Percentiles rank a stretch among this genome's conserved stretches.
Conservation (phyloP, 1,139 yeast species). For the Zygosaccharomyces sapae region DNA sequence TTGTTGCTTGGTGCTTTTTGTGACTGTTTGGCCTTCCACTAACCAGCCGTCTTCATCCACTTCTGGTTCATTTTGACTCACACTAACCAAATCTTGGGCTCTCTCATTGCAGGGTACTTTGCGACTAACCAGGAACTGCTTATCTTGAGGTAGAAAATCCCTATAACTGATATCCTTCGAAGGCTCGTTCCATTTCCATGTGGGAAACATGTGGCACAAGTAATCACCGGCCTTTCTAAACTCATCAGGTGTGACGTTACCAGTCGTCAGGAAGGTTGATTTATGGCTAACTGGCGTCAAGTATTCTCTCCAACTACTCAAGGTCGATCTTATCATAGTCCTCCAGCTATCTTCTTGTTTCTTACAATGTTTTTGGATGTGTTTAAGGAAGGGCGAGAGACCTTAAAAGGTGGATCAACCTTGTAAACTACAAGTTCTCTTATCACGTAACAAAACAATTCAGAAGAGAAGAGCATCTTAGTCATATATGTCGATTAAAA, state of each 20-base stretch:
- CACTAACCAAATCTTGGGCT: constrained; percentile 52
- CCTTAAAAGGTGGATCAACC: neutral
- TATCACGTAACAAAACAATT: neutral
- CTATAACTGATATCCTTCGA: constrained; percentile 43
- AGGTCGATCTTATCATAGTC: constrained; percentile 56
- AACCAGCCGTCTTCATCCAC: constrained; percentile 53
- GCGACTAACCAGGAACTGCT: constrained; percentile 79
- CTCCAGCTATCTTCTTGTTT: neutral
- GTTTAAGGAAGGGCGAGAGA: constrained; percentile 1
- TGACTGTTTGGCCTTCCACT: constrained; percentile 34
- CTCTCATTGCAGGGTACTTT: constrained; percentile 85
- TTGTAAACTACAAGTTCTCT: neutral
- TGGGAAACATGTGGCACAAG: constrained; percentile 84
- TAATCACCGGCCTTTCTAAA: constrained; percentile 92
- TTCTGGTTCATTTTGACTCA: constrained; percentile 40
- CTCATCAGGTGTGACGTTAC: constrained; percentile 92
- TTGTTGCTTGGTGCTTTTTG: constrained; percentile 27
- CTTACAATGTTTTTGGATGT: constrained; percentile 3
- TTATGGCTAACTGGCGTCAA: constrained; percentile 82
- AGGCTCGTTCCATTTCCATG: constrained; percentile 81
- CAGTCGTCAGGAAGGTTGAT: constrained; percentile 78
- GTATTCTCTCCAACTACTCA: constrained; percentile 84
- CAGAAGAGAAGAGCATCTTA: neutral
- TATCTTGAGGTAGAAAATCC: constrained; percentile 76
- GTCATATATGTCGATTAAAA: neutral